These are phyloP conservation scores for Claviceps purpurea DNA, from an alignment of 2,329 filamentous ascomycete species.

Conservation along the genomic window DNA sequence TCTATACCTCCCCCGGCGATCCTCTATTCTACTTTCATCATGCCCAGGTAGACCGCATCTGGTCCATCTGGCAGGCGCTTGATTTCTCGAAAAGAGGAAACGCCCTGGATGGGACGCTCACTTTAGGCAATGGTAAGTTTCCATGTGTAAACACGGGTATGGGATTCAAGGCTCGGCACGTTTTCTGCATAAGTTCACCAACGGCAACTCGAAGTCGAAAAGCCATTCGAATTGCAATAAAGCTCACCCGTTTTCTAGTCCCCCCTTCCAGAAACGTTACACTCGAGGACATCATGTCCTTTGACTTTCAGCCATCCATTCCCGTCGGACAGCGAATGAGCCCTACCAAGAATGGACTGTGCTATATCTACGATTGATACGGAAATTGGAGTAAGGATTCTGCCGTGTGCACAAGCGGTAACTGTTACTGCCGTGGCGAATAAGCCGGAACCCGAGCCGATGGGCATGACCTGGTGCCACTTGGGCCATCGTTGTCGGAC, in stretches of 20 bases:
- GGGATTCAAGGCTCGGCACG: no score
- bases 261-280: not conserved
- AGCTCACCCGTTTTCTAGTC: not conserved
- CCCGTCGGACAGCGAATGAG: not conserved
- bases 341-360: not conserved
- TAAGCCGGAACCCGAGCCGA: no score
- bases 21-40: conserved; percentile 4
- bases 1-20: conserved; percentile 4
- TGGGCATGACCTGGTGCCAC: no score
- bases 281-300: not conserved
- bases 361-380: not conserved
- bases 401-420: no score
- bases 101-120: conserved; percentile 1
- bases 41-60: conserved; percentile 3
- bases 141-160: not conserved
- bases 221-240: not conserved
- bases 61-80: conserved; percentile 6
- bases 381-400: not conserved
- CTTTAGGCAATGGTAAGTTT: conserved; percentile 2
- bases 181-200: not conserved
- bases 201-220: not conserved
- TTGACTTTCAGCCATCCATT: not conserved
- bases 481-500: no score
- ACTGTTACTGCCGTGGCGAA: no score
- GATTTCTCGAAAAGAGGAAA: not conserved